Percentiles rank a stretch among this genome's conserved stretches.
Conservation (phyloP, 2,329 filamentous ascomycete species). For the Colletotrichum camelliae region DNA sequence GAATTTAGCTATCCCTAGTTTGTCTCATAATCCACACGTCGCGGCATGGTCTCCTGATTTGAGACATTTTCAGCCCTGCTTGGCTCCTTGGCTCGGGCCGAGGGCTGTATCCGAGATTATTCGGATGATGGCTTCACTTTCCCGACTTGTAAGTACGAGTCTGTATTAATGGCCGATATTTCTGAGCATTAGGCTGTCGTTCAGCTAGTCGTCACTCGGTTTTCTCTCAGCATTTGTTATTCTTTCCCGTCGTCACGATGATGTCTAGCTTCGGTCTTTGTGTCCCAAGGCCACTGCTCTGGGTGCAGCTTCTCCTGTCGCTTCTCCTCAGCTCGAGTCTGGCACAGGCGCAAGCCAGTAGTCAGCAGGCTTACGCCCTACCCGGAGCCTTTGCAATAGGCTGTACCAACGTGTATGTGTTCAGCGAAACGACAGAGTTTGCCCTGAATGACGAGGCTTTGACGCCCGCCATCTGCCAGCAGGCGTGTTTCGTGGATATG, state of each 20-base stretch:
- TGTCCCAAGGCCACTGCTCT: neutral
- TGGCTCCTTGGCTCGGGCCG: neutral
- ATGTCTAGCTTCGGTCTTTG: neutral
- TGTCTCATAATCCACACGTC: neutral
- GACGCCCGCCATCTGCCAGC: neutral
- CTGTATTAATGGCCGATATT: neutral
- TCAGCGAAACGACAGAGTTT: neutral
- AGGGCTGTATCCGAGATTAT: neutral
- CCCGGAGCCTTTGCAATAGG: neutral
- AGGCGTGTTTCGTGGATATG: neutral
- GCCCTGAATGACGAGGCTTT: neutral
- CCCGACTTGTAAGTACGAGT: neutral
- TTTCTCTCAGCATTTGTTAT: neutral
- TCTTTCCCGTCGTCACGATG: neutral
- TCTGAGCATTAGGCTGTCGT: neutral
- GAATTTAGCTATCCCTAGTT: neutral
- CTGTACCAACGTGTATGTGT: neutral
- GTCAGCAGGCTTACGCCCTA: neutral
- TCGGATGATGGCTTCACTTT: neutral
- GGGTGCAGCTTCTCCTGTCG: neutral
- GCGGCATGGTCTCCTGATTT: neutral
- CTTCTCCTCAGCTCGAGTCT: neutral
- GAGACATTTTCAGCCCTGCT: neutral
- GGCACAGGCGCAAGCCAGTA: neutral
- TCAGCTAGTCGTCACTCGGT: neutral